Conservation (phyloP, 2,329 filamentous ascomycete genomes). For the Xylariaceae sp. region DNA sequence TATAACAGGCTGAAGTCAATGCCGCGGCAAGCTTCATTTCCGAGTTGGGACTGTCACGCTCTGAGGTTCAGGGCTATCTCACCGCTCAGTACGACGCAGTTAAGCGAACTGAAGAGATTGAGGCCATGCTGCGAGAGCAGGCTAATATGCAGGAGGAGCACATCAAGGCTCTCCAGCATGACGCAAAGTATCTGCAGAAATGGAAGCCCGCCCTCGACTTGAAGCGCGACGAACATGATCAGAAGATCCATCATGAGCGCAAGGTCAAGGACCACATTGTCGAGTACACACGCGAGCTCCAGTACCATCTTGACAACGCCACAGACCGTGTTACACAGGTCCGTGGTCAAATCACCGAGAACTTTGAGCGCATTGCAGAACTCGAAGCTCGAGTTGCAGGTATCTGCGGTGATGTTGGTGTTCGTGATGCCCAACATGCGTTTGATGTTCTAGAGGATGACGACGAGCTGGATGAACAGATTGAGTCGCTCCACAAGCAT, state of each 20-base stretch:
- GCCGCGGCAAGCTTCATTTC: constrained; percentile 3
- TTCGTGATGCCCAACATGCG: constrained; percentile 8
- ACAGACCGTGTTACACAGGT: neutral
- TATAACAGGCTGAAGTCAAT: constrained; percentile 20
- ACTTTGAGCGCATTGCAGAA: neutral
- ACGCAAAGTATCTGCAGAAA: constrained; percentile 3
- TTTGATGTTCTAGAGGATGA: constrained; percentile 7
- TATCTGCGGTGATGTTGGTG: constrained; percentile 8
- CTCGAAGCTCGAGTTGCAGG: constrained; percentile 5
- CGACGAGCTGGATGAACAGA: too few relatives aligned
- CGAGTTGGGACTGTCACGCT: neutral
- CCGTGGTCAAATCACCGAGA: constrained; percentile 2
- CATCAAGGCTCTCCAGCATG: constrained; percentile 7
- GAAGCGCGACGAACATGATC: constrained; percentile 9
- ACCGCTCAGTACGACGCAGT: constrained; percentile 10
- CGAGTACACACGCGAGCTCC: constrained; percentile 10
- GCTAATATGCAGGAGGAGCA: constrained; percentile 7
- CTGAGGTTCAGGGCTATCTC: constrained; percentile 9
- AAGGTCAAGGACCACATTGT: constrained; percentile 9
- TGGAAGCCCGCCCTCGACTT: constrained; percentile 10
- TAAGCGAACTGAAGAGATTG: constrained; percentile 2
- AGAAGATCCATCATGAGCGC: neutral
- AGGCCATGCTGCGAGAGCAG: constrained; percentile 2
- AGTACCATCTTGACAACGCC: constrained; percentile 12
- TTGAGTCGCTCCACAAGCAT: too few relatives aligned